Percentiles rank a stretch among this genome's conserved stretches.
Evolutionary conservation across 2,329 filamentous ascomycete species (phyloP).

Genomic region (Pyrenochaeta sp.): DNA sequence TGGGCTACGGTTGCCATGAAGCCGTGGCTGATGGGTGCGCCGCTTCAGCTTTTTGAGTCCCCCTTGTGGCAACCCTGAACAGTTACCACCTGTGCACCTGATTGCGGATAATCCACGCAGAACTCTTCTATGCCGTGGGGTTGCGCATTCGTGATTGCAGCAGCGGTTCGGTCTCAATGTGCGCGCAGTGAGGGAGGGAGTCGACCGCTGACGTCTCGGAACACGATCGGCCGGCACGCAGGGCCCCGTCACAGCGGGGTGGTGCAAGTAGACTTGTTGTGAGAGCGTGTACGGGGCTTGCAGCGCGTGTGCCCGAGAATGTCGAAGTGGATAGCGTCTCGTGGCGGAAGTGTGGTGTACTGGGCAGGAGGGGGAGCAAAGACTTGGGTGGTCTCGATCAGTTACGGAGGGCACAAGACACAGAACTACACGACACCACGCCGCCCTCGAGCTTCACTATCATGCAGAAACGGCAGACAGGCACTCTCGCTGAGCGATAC

Average conservation of each 20-base stretch:
- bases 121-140: slow-evolving; percentile 14
- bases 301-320: slow-evolving; percentile 8
- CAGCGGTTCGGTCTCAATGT: slow-evolving; percentile 18
- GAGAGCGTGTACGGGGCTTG: slow-evolving; percentile 8
- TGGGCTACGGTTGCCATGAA: slow-evolving; percentile 50
- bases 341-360: slow-evolving; percentile 10
- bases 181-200: slow-evolving; percentile 17
- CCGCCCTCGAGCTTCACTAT: slow-evolving; percentile 16
- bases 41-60: slow-evolving; percentile 23
- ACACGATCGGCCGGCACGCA: slow-evolving; percentile 21
- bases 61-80: slow-evolving; percentile 24
- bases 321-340: slow-evolving; percentile 16
- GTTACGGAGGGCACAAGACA: slow-evolving; percentile 18
- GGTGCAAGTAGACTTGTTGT: slow-evolving; percentile 10
- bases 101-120: slow-evolving; percentile 3
- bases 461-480: slow-evolving; percentile 3
- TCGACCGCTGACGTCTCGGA: slow-evolving; percentile 40
- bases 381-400: slow-evolving; percentile 21
- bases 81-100: slow-evolving; percentile 12
- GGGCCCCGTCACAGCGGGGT: slow-evolving; percentile 3
- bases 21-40: slow-evolving; percentile 24
- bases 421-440: slow-evolving; percentile 16
- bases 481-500: slow-evolving; percentile 4
- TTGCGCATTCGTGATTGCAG: slow-evolving; percentile 27
- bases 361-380: slow-evolving; percentile 23